Percentiles rank a stretch among this genome's conserved stretches.
Conservation (phyloP, 768 basidiomycete species). For the Pleurotus citrinopileatus region DNA sequence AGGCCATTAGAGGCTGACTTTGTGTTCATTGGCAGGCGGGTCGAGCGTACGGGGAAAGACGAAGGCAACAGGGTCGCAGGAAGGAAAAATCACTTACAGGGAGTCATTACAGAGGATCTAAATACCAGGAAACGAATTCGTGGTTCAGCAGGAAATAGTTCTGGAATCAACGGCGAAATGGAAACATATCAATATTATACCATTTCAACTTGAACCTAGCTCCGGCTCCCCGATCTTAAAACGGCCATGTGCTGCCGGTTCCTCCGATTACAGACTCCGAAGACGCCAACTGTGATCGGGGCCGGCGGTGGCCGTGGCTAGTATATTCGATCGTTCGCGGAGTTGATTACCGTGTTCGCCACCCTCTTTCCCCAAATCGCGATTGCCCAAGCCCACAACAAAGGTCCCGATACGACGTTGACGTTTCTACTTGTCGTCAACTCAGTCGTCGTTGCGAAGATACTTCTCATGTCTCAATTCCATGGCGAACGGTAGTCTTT, state of each 20-base stretch:
- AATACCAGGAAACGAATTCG: constrained; percentile 1
- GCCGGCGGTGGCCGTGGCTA: constrained; percentile 3
- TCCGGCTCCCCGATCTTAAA: constrained; percentile 6
- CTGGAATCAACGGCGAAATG: constrained; percentile 10
- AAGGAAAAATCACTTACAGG: constrained; percentile 5
- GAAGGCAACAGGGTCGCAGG: constrained; percentile 3
- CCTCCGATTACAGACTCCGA: constrained; percentile 10
- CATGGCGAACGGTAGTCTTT: background rate
- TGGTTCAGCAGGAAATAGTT: constrained; percentile 4
- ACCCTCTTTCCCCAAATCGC: constrained; percentile 3
- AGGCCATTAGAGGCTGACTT: constrained; percentile 16
- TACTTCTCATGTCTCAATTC: background rate
- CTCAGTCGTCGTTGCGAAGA: background rate
- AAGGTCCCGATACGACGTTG: background rate
- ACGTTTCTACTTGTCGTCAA: background rate
- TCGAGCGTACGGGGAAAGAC: constrained; percentile 6
- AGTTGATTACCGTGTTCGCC: background rate
- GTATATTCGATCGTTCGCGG: constrained; percentile 5
- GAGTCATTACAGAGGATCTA: constrained; percentile 7
- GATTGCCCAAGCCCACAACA: constrained; percentile 4
- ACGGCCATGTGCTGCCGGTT: constrained; percentile 5
- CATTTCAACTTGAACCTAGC: constrained; percentile 10
- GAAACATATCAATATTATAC: constrained; percentile 10
- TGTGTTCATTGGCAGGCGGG: constrained; percentile 13
- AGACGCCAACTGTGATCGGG: constrained; percentile 1